Percentiles rank a stretch among this genome's conserved stretches.
These are phyloP conservation scores for Sclerotinia glacialis DNA, from an alignment of 2,329 filamentous ascomycete species.

Conservation along the genomic window DNA sequence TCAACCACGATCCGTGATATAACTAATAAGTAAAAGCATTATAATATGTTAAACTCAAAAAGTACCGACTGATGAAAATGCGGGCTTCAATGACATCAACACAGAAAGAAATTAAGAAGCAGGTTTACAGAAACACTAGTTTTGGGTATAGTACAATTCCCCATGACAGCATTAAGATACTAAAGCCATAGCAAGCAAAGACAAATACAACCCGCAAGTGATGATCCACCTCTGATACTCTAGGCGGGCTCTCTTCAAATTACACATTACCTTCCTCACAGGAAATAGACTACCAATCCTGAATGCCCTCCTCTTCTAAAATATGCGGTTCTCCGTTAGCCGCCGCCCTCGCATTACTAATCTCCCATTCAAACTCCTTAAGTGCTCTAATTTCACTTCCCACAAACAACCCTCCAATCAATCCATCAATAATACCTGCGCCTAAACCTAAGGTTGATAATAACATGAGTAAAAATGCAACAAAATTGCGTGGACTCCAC, in stretches of 20 bases:
- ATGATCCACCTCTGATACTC: background rate
- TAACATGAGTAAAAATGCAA: slow-evolving; percentile 77
- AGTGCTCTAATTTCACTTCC: slow-evolving; percentile 77
- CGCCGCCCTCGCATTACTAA: slow-evolving; percentile 59
- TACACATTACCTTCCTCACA: background rate
- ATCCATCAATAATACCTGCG: slow-evolving; percentile 75
- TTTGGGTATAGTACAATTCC: background rate
- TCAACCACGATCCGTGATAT: background rate
- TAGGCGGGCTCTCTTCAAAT: background rate
- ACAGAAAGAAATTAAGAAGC: background rate
- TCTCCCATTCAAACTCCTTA: slow-evolving; percentile 92
- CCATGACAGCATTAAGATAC: background rate
- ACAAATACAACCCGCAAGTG: background rate
- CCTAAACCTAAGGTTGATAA: slow-evolving; percentile 74
- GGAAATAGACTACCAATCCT: slow-evolving; percentile 10
- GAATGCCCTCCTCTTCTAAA: slow-evolving; percentile 1
- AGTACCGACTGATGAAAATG: background rate
- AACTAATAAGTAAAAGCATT: background rate
- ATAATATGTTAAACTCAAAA: background rate
- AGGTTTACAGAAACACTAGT: background rate
- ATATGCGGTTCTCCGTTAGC: slow-evolving; percentile 35
- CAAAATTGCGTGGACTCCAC: slow-evolving; percentile 76
- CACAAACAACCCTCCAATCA: slow-evolving; percentile 86
- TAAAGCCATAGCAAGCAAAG: background rate
- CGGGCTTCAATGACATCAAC: background rate